Evolutionary conservation across 139 green algal species (phyloP), one percentile per base, ranked within the genome.

Genomic region (Micromonas pusilla): DNA sequence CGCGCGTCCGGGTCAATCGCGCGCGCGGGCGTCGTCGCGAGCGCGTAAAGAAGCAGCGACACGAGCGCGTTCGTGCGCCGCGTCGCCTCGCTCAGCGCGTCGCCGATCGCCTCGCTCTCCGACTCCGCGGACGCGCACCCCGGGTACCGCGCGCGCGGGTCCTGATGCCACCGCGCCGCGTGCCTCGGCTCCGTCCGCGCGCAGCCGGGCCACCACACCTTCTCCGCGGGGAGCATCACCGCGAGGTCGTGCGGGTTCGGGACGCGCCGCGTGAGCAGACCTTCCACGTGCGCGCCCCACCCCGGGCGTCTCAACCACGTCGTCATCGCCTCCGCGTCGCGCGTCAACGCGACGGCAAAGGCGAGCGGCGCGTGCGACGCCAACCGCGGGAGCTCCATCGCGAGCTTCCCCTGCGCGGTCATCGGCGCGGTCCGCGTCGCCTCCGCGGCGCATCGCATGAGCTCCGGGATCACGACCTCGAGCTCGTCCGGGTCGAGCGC

Each of bases 191-290:
- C 45, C 9, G 45, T 23, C 45, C 9, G 9, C 9, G 85, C 78
- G 36, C 75, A 84, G 53, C 84, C 82, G 16, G 76, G 79, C 84
- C 87, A 91, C 89, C 89, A 94, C 52, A 93, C 84, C 21, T 76
- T 72, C 33, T 86, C 85, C 82, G 28, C 19, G 30, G 80, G 82
- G 26, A 87, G 45, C 34, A 87, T 66, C 52, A 31, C 71, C 68
- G 52, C 79, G 25, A 95, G 78, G 76, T 96, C 91, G 4, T 89
- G 78, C 0, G 76, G 39, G 57, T 85, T 91, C 32, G 88, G 87
- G 3, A 80, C 73, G 76, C 93, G 95, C 66, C 83, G 80, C 25
- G 82, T 83, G 57, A 96, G 80, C 23, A 93, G 84, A 19, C 75
- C 77, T 76, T 94, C 91, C 63, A 93, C 23, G 38, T 70, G 26